These are phyloP conservation scores for Sungouiozyma intestinalis DNA, from an alignment of 805 yeast genomes.

Conservation along the genomic window DNA sequence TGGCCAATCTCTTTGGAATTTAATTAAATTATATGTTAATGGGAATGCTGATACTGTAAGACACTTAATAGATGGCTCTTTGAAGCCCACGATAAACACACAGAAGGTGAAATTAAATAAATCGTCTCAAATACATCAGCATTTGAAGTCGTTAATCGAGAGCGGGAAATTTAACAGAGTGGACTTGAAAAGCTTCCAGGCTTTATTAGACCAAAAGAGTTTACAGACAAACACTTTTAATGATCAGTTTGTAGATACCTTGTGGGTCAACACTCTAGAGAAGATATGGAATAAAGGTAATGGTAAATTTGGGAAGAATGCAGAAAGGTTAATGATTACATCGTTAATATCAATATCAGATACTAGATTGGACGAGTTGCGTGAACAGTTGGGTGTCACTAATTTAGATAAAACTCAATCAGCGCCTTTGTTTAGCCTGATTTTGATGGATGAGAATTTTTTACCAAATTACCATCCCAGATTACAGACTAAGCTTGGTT, in stretches of 20 bases:
- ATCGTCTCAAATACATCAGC: slow-evolving; percentile 40
- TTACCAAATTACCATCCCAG: slow-evolving; percentile 23
- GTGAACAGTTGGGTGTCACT: slow-evolving; percentile 35
- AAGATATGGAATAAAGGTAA: slow-evolving; percentile 46
- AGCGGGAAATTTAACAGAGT: slow-evolving; percentile 36
- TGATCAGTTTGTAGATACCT: slow-evolving; percentile 41
- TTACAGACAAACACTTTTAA: slow-evolving; percentile 32
- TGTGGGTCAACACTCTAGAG: slow-evolving; percentile 55
- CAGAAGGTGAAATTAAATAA: slow-evolving; percentile 27
- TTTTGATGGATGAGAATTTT: slow-evolving; percentile 41
- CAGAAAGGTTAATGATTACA: slow-evolving; percentile 42
- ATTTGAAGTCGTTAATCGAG: slow-evolving; percentile 38
- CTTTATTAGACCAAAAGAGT: slow-evolving; percentile 29
- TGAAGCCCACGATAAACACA: slow-evolving; percentile 21
- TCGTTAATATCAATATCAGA: slow-evolving; percentile 41
- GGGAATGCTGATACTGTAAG: slow-evolving; percentile 37
- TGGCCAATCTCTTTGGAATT: slow-evolving; percentile 57
- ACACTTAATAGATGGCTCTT: slow-evolving; percentile 43
- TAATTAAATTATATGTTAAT: slow-evolving; percentile 43
- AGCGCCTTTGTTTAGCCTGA: slow-evolving; percentile 46
- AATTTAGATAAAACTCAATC: slow-evolving; percentile 34
- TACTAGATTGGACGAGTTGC: slow-evolving; percentile 32
- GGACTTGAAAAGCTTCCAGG: slow-evolving; percentile 38
- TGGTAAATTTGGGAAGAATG: slow-evolving; percentile 37
- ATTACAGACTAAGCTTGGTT: background rate